Conservation (phyloP, 2,329 filamentous ascomycete species). For the Fonsecaea monophora region DNA sequence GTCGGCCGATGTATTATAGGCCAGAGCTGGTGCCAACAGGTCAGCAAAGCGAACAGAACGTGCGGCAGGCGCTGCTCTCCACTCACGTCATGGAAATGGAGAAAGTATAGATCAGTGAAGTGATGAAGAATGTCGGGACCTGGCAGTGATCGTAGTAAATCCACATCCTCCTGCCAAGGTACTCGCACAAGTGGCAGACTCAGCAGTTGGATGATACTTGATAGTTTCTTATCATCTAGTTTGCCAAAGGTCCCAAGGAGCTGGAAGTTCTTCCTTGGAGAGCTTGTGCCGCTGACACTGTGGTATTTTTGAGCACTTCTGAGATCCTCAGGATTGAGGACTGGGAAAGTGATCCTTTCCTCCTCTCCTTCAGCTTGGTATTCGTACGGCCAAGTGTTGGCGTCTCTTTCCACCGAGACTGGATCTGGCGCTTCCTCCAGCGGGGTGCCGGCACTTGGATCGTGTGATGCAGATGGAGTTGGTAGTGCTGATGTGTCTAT, state of each 20-base stretch:
- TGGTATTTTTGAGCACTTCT: neutral
- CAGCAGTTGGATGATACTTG: slow-evolving; percentile 14
- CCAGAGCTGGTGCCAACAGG: slow-evolving; percentile 6
- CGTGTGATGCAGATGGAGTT: slow-evolving; percentile 6
- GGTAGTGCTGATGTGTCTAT: slow-evolving; percentile 1
- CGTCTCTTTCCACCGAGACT: slow-evolving; percentile 13
- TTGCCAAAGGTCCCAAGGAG: slow-evolving; percentile 1
- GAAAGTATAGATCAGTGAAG: slow-evolving; percentile 18
- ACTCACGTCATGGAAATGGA: slow-evolving; percentile 22
- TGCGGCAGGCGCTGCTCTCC: neutral
- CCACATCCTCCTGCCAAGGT: slow-evolving; percentile 19
- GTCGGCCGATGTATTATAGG: slow-evolving; percentile 21
- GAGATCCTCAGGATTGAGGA: neutral
- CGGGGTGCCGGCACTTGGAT: neutral
- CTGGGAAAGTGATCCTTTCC: slow-evolving; percentile 7
- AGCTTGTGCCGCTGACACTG: slow-evolving; percentile 3
- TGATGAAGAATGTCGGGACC: slow-evolving; percentile 18
- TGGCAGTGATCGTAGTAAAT: neutral
- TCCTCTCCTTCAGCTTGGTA: slow-evolving; percentile 11
- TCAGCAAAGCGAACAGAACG: neutral
- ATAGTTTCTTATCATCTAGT: slow-evolving; percentile 6
- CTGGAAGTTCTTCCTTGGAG: slow-evolving; percentile 8
- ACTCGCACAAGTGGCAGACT: slow-evolving; percentile 15
- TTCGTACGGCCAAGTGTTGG: slow-evolving; percentile 21
- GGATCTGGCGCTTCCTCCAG: slow-evolving; percentile 12